A percentile compares a stretch with the other conserved stretches of the same genome.
Evolutionary conservation across 305 asterid species (phyloP).

Genomic region (Solanum chacoense): DNA sequence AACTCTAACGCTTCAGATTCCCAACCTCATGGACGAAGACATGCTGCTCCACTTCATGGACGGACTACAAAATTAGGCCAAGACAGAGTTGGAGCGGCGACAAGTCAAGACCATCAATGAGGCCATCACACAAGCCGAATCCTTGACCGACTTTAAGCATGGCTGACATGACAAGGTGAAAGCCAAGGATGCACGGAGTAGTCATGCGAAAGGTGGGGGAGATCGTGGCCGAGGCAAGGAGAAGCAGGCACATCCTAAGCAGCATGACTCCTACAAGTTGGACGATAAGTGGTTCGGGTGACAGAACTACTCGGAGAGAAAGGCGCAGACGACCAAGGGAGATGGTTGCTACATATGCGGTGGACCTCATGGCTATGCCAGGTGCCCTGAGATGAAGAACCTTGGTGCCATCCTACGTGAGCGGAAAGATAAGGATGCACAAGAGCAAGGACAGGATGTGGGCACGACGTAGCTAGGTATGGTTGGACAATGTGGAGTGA

Average conservation of each 20-base stretch:
- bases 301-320: background rate
- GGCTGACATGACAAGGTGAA: background rate
- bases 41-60: background rate
- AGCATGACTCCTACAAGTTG: background rate
- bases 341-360: background rate
- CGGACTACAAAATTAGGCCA: background rate
- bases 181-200: background rate
- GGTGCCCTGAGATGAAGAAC: background rate
- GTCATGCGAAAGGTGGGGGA: background rate
- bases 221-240: too few relatives aligned
- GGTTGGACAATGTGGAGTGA: too few relatives aligned
- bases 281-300: background rate
- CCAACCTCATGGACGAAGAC: background rate
- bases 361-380: background rate
- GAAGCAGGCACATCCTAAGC: background rate
- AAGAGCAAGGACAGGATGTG: background rate
- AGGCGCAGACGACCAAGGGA: background rate
- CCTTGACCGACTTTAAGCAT: background rate
- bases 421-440: background rate
- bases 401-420: background rate
- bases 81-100: background rate
- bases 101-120: background rate
- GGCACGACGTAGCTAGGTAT: too few relatives aligned
- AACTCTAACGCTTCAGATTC: background rate
- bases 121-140: background rate